These are phyloP conservation scores for Citrus unshiu DNA, from an alignment of 345 rosid genomes.

Conservation along the genomic window DNA sequence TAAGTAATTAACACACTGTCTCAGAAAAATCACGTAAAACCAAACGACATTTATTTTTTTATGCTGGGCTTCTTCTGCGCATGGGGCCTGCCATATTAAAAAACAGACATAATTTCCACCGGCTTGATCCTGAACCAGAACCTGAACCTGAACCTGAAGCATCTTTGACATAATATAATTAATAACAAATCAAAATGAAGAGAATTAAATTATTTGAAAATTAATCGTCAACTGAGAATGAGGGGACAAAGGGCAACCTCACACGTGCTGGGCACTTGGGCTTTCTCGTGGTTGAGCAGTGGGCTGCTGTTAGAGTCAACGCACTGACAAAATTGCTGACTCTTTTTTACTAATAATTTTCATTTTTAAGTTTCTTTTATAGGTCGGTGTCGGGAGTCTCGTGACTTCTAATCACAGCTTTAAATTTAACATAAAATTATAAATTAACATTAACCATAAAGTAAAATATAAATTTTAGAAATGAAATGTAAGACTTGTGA, in stretches of 20 bases:
- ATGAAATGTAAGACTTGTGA: fast-evolving
- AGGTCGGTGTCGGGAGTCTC: too few relatives aligned
- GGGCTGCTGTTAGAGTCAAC: not conserved
- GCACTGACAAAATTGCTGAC: not conserved
- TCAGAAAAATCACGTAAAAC: not conserved
- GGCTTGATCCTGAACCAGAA: not conserved
- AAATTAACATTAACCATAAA: too few relatives aligned
- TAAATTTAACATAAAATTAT: too few relatives aligned
- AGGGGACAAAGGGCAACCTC: not conserved
- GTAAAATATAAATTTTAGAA: too few relatives aligned
- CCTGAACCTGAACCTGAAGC: not conserved
- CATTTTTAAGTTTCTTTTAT: too few relatives aligned
- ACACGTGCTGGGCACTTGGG: not conserved
- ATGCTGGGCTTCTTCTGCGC: not conserved
- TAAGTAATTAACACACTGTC: not conserved
- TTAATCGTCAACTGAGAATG: not conserved
- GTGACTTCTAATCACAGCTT: too few relatives aligned
- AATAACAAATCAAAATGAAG: not conserved
- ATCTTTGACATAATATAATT: not conserved
- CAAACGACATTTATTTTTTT: not conserved
- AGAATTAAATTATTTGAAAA: not conserved
- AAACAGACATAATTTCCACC: conserved; percentile 8
- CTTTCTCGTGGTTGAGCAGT: not conserved
- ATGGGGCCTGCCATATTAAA: not conserved
- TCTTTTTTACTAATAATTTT: not conserved